Evolutionary conservation across 257 asterid species (phyloP), one percentile per base, ranked within the genome.

Genomic region (Ligustrum vulgare): DNA sequence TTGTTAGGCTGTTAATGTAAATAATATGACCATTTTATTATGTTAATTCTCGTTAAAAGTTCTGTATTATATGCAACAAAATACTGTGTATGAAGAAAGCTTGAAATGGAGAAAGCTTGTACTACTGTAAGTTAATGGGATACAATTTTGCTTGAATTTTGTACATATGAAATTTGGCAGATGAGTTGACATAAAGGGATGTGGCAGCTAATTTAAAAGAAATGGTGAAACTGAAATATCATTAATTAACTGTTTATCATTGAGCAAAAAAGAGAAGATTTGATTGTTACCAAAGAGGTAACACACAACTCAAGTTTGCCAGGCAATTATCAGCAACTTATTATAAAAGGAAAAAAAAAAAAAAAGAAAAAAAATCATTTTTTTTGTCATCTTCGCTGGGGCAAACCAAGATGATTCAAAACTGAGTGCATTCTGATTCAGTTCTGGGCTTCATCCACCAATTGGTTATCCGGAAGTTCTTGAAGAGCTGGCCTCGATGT

Each of bases 401-500:
- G 33, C 43, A 69, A 77, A 77, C 85, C 82, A 70, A 73, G 82
- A 77, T 47, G 80, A 82, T 81, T 81, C 73, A 32, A 13, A 67
- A 37, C 47, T 28, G 39, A 41, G 20, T 67, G 74, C 68, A 77
- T 69, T 73, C 70, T 75, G 47, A 77, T 71, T 73, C 72, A 79
- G 47, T 47, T 22, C 8, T 25, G 62, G 6, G 77, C 39, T 78
- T 67, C 84, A 35, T 64, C 72, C 34, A 51, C 81, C 78, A 74
- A 23, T 8, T 34, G 70, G 71, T 87, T 87, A 20, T 78, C 89
- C 0, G 88, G 70, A 67, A 91, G 79, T 5, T 69, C 68, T 76
- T 84, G 89, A 71, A 91, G 80, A 37, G 94, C 93, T 77, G 76
- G 83, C 75, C 94, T 79, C 34, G 76, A 18, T 34, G n/a, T 47